Evolutionary conservation across 1,139 yeast species (phyloP).

Genomic region (Geotrichum aggregatum): DNA sequence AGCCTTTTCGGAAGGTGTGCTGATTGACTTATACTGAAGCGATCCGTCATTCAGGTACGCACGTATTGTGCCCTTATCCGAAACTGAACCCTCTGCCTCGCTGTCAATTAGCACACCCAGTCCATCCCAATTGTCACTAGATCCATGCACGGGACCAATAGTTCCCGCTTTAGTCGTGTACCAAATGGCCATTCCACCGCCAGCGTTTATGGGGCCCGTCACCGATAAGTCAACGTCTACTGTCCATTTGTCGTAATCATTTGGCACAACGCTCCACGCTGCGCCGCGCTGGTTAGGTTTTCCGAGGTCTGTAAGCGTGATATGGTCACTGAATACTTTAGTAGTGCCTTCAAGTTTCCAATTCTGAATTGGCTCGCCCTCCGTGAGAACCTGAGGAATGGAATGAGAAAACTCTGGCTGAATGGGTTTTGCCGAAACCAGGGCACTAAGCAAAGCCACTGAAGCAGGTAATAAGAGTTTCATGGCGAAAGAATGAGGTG

Average conservation of each 20-base stretch:
- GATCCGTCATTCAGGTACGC: slow-evolving; percentile 43
- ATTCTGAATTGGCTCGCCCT: slow-evolving; percentile 17
- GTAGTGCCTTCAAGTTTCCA: slow-evolving; percentile 19
- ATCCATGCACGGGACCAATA: slow-evolving; percentile 40
- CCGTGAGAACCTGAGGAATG: slow-evolving; percentile 17
- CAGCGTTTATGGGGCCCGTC: slow-evolving; percentile 36
- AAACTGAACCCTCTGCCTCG: slow-evolving; percentile 20
- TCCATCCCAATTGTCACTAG: slow-evolving; percentile 42
- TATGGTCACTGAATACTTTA: slow-evolving; percentile 21
- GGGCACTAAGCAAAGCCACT: slow-evolving; percentile 5
- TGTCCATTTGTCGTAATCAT: slow-evolving; percentile 38
- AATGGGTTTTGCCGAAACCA: slow-evolving; percentile 6
- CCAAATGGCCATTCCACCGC: slow-evolving; percentile 41
- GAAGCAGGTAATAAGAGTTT: not conserved
- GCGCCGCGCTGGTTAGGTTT: slow-evolving; percentile 32
- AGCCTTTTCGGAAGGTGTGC: slow-evolving; percentile 31
- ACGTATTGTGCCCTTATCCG: slow-evolving; percentile 35
- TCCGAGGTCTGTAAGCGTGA: slow-evolving; percentile 30
- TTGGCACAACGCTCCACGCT: slow-evolving; percentile 36
- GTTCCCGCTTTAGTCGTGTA: slow-evolving; percentile 32
- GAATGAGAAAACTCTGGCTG: slow-evolving; percentile 18
- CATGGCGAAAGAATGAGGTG: not conserved
- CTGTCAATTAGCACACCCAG: slow-evolving; percentile 39
- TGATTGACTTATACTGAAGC: slow-evolving; percentile 22
- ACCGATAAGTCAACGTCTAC: slow-evolving; percentile 35